phyloP scores from a whole-genome alignment of 2,329 filamentous ascomycete species.

The Botrytis sinoallii region DNA sequence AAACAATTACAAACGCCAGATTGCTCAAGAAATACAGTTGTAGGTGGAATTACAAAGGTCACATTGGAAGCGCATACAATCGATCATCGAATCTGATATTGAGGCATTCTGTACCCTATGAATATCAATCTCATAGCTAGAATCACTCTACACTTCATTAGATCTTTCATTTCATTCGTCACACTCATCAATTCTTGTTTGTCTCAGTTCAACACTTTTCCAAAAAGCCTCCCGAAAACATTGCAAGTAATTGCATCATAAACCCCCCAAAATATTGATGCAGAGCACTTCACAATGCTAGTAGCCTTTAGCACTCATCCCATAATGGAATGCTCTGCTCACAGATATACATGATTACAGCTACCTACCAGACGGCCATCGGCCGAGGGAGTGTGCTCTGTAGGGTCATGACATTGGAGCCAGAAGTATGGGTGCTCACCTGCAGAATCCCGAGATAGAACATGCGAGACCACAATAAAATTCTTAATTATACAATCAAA shows the following conservation, averaged over 20 bases:
- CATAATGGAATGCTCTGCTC: too few relatives aligned
- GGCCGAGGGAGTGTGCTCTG: too few relatives aligned
- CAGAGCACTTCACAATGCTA: too few relatives aligned
- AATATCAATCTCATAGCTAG: too few relatives aligned
- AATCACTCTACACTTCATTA: not conserved
- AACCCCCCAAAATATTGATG: not conserved
- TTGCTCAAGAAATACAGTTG: not conserved
- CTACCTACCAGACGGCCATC: too few relatives aligned
- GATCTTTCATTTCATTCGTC: not conserved
- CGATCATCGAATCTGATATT: not conserved
- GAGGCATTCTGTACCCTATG: too few relatives aligned
- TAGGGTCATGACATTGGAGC: too few relatives aligned
- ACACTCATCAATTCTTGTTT: not conserved
- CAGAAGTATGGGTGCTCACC: not conserved
- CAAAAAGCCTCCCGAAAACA: not conserved
- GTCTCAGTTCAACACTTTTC: too few relatives aligned
- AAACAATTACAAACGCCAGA: fast-evolving
- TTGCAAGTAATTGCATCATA: not conserved
- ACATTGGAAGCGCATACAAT: not conserved
- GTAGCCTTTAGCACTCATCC: too few relatives aligned
- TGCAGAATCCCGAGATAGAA: not conserved
- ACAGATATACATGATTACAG: too few relatives aligned
- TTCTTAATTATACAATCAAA: fast-evolving
- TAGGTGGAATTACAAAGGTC: not conserved
- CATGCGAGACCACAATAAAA: not conserved